Evolutionary conservation across 1,284 basidiomycete species (phyloP).

Genomic region (Lentinula novae-zelandiae): DNA sequence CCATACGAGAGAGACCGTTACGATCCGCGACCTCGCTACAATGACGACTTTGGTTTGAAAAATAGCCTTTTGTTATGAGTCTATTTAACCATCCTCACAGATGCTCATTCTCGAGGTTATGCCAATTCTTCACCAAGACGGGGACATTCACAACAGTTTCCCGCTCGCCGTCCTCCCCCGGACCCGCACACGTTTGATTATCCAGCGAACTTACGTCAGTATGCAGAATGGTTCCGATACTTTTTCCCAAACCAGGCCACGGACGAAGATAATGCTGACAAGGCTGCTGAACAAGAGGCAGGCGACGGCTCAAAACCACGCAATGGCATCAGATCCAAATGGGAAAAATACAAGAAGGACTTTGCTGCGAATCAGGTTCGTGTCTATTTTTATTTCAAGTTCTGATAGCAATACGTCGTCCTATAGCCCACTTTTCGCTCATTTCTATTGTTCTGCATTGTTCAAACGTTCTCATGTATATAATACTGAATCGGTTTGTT

Average conservation of each 20-base stretch:
- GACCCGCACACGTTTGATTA: slow-evolving; percentile 85
- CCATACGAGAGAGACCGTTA: slow-evolving; percentile 80
- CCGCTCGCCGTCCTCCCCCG: slow-evolving; percentile 52
- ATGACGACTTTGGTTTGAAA: slow-evolving; percentile 71
- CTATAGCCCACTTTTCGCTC: slow-evolving; percentile 1
- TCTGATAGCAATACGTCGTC: background rate
- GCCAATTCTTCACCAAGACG: slow-evolving; percentile 17
- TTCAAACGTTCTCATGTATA: slow-evolving; percentile 13
- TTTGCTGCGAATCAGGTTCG: slow-evolving; percentile 82
- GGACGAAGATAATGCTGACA: slow-evolving; percentile 78
- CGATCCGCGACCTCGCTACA: slow-evolving; percentile 76
- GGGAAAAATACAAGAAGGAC: slow-evolving; percentile 91
- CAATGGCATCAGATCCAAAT: slow-evolving; percentile 74
- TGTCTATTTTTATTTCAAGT: slow-evolving; percentile 19
- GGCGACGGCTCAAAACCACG: slow-evolving; percentile 75
- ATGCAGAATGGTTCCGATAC: slow-evolving; percentile 87
- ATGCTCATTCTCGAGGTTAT: slow-evolving; percentile 61
- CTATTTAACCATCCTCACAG: slow-evolving; percentile 29
- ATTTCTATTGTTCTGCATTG: background rate
- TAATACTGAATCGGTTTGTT: slow-evolving; percentile 28
- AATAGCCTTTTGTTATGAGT: slow-evolving; percentile 8
- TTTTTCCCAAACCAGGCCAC: slow-evolving; percentile 72
- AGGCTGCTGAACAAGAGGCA: slow-evolving; percentile 76
- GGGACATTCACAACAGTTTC: slow-evolving; percentile 57
- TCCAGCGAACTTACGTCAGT: slow-evolving; percentile 78